Conservation (phyloP, 169 alveolate species). For the Babesia bigemina region DNA sequence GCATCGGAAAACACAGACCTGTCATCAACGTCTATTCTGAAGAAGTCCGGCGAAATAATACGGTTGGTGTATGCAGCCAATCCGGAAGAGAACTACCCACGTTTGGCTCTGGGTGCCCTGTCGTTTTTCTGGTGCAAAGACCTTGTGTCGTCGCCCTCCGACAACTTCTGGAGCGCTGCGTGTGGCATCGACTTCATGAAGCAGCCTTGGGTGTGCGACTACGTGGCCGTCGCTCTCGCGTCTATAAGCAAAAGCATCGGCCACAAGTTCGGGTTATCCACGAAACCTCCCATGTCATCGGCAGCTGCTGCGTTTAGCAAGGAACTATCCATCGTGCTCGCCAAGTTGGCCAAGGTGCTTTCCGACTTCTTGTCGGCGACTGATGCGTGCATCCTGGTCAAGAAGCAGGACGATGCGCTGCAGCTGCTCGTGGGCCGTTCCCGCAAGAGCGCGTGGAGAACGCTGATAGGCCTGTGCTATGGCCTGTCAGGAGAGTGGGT, state of each 20-base stretch:
- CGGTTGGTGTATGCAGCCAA: constrained; percentile 8
- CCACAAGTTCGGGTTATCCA: not conserved
- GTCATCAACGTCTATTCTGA: not conserved
- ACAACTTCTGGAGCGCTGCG: constrained; percentile 27
- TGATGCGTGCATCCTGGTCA: not conserved
- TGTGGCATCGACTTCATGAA: constrained; percentile 14
- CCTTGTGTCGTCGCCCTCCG: not conserved
- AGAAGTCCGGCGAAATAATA: constrained; percentile 7
- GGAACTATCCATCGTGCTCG: constrained; percentile 1
- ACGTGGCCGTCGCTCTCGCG: not conserved
- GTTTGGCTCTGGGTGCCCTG: constrained; percentile 21
- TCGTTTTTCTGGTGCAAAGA: constrained; percentile 7
- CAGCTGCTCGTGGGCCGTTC: not conserved
- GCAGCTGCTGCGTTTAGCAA: not conserved
- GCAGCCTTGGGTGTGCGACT: constrained; percentile 39
- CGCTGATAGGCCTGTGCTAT: not conserved
- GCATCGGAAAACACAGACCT: not conserved
- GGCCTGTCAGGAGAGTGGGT: constrained; percentile 11
- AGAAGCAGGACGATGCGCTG: not conserved
- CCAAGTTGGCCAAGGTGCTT: constrained; percentile 11
- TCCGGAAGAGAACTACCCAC: constrained; percentile 15
- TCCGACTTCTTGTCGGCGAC: constrained; percentile 17
- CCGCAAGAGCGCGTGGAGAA: constrained; percentile 27
- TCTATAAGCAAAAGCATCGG: not conserved
- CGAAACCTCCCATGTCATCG: not conserved